Base-by-base conservation (phyloP, 768 basidiomycete genomes). In the Suillus fuscotomentosus region DNA sequence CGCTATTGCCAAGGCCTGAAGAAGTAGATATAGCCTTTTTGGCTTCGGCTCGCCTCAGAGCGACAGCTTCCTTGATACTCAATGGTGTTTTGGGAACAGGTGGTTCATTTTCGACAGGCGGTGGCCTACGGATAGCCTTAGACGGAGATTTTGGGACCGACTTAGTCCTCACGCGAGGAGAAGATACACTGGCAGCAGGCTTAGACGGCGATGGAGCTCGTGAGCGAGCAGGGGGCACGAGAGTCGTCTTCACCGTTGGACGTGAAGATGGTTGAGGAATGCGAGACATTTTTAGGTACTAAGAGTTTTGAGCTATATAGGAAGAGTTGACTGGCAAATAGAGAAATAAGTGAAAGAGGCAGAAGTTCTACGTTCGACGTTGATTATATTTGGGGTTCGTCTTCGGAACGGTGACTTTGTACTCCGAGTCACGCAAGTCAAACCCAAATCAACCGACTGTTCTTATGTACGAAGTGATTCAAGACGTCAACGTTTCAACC, bases 61-160 rank as follows among this genome's bases (percentile, higher is more conserved):
- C 92, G 71, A 94, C 92, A 15, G 87, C 89, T 66, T 92, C 92
- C 69, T 87, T 87, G 66, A 93, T 83, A 70, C 83, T 91, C 38
- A 84, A 64, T 20, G 77, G 71, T 47, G 51, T 0, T 60, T 76
- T 81, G 17, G 78, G 68, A 20, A 82, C 63, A 42, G 68, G 73
- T 8, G 70, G 56, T 31, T 71, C 70, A 65, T 64, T 69, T 61
- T 68, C 70, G 38, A 51, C 38, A 39, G 66, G 68, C 1, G 66
- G 69, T 57, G 68, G 61, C 39, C 75, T 68, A 34, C 76, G 74
- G 31, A 60, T 22, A 14, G 70, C 20, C 56, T 76, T 76, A n/a
- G 73, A 69, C 38, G 77, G 72, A 5, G 78, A 77, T 61, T 77
- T 78, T 0, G 77, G 77, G 31, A 72, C 63, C 10, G 78, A 79